phyloP scores from a whole-genome alignment of 1,284 basidiomycete genomes.

The Malassezia sp. region DNA sequence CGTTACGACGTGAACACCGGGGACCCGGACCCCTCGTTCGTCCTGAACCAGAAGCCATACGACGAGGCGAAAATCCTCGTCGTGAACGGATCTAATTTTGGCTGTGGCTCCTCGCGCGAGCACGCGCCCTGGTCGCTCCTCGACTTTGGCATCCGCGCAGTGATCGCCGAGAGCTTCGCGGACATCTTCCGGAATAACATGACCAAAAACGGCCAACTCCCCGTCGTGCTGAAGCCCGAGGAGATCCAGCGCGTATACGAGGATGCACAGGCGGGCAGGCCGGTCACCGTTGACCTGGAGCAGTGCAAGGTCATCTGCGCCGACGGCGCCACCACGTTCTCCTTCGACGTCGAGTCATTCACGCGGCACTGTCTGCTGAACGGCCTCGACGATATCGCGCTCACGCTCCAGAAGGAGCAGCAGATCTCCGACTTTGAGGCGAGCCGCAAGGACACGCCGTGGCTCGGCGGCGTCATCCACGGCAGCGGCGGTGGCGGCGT shows the following conservation, averaged over 20 bases:
- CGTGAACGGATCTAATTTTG: slow-evolving; percentile 40
- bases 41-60: slow-evolving; percentile 38
- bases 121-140: slow-evolving; percentile 43
- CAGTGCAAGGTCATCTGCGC: slow-evolving; percentile 29
- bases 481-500: slow-evolving; percentile 8
- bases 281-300: slow-evolving; percentile 37
- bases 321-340: slow-evolving; percentile 26
- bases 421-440: slow-evolving; percentile 29
- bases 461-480: slow-evolving; percentile 39
- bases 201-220: slow-evolving; percentile 41
- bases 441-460: slow-evolving; percentile 31
- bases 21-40: slow-evolving; percentile 28
- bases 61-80: slow-evolving; percentile 34
- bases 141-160: slow-evolving; percentile 41
- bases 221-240: slow-evolving; percentile 25
- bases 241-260: slow-evolving; percentile 27
- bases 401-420: slow-evolving; percentile 36
- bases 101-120: slow-evolving; percentile 40
- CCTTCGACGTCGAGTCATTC: slow-evolving; percentile 31
- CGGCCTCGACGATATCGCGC: slow-evolving; percentile 40
- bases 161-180: slow-evolving; percentile 37
- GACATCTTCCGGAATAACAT: slow-evolving; percentile 44
- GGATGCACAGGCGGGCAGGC: slow-evolving; percentile 36
- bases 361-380: slow-evolving; percentile 39
- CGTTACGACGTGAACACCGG: slow-evolving; percentile 41